Evolutionary conservation across 768 basidiomycete genomes (phyloP), one percentile per base, ranked within the genome.

Genomic region (Pleurotus salmoneostramineus): DNA sequence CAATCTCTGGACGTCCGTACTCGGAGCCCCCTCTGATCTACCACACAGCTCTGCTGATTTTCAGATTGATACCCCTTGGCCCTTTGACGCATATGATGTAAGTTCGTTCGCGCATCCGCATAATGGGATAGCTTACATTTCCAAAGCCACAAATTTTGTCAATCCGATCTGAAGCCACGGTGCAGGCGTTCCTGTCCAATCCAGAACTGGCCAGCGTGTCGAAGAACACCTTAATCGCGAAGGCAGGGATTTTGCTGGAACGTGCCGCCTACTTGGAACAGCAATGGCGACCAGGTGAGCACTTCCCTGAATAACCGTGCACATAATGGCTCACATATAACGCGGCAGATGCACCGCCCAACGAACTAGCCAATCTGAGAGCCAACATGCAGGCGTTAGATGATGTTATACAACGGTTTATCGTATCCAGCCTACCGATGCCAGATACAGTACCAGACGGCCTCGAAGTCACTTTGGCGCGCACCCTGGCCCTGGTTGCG

Each of bases 1-100:
- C 62, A 74, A 77, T 40, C 77, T 72, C 57, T 81, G 78, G 77
- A 68, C 75, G 15, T 73, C 77, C 8, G 71, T 72, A 2, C 72
- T 77, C 32, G 77, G 75, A 33, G 71, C 73, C 2, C 74, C 79
- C 7, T 73, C 77, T 0, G 74, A 70, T 4, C 71, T 81, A 40
- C 70, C 75, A 17, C 75, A 77, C 50, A 70, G 72, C 52, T 71
- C 74, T 21, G 64, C 73, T 12, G 61, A 63, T 49, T 50, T 65
- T 57, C 50, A 60, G 12, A 63, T 74, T 44, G 73, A 75, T 52
- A 71, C 71, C 4, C 73, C 73, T 7, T 75, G 74, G 74, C 72
- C 73, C 5, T 58, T 63, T 59, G 65, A 68, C n/a, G 56, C 62
- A 8, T 60, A 62, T 2, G 60, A 62, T 55, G 61, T 60, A 6